A percentile compares a stretch with the other conserved stretches of the same genome.
Evolutionary conservation across 495 filamentous ascomycete genomes (phyloP).

Genomic region (Evernia prunastri): DNA sequence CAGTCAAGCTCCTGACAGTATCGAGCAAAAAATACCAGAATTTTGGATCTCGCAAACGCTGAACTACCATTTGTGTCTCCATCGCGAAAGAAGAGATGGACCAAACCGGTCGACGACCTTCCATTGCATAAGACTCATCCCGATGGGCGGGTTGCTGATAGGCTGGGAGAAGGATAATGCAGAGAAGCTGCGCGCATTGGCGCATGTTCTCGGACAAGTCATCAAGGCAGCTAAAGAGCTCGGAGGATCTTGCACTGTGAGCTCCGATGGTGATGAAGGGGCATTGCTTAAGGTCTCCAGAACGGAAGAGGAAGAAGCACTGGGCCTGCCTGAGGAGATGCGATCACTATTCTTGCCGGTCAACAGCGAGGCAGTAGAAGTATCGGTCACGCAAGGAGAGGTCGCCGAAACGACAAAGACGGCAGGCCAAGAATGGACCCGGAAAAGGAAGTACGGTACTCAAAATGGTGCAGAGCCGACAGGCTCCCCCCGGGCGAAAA

Average conservation of each 20-base stretch:
- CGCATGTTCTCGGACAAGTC: neutral
- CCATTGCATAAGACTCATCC: neutral
- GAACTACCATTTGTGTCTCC: neutral
- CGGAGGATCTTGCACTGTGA: conserved; percentile 1
- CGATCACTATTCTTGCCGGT: neutral
- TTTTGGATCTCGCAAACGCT: conserved; percentile 13
- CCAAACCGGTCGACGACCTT: neutral
- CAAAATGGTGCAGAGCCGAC: neutral
- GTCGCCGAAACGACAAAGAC: too few relatives aligned
- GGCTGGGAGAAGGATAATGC: conserved; percentile 7
- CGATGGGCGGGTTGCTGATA: neutral
- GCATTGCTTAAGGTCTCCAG: neutral
- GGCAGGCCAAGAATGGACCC: neutral
- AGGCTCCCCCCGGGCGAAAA: neutral
- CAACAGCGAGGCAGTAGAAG: neutral
- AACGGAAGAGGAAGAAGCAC: neutral
- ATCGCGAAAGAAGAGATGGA: neutral
- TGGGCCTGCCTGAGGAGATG: neutral
- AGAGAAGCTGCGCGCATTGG: neutral
- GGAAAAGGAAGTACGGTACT: neutral
- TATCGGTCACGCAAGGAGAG: neutral
- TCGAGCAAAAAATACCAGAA: neutral
- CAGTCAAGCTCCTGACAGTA: neutral
- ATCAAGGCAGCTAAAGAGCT: conserved; percentile 5
- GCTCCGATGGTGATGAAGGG: neutral